Percentiles rank a stretch among this genome's conserved stretches.
phyloP scores from a whole-genome alignment of 495 filamentous ascomycete genomes.

The Alectoria sarmentosa region DNA sequence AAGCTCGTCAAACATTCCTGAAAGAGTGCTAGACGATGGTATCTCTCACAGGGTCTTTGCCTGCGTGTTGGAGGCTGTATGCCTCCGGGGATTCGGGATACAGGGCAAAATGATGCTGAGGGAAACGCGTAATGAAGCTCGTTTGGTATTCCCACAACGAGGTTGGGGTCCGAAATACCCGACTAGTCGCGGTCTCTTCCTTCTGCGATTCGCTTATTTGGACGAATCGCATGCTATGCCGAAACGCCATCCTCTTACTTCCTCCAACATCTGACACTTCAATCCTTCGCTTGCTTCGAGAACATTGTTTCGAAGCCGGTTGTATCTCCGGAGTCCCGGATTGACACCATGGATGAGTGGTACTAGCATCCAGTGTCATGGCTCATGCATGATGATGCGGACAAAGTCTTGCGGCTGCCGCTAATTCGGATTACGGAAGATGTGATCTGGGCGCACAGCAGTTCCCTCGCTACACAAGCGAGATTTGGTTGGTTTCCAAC shows the following conservation, averaged over 20 bases:
- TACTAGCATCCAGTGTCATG: background rate
- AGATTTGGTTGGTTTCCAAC: background rate
- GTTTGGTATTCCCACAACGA: slow-evolving; percentile 8
- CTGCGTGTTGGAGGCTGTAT: background rate
- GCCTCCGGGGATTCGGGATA: background rate
- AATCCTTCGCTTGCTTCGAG: slow-evolving; percentile 7
- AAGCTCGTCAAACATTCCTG: slow-evolving; percentile 18
- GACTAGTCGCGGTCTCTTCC: slow-evolving; percentile 4
- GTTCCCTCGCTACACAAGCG: background rate
- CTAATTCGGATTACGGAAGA: background rate
- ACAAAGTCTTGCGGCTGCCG: background rate
- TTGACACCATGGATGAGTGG: background rate
- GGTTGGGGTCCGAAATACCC: slow-evolving; percentile 15
- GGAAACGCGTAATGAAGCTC: slow-evolving; percentile 10
- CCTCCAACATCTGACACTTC: background rate
- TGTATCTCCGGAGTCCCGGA: background rate
- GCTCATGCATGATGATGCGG: background rate
- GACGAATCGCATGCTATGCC: background rate
- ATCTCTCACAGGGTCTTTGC: background rate
- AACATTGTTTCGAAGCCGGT: background rate
- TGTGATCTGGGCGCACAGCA: background rate
- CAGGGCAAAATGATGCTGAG: slow-evolving; percentile 6
- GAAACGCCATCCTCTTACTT: slow-evolving; percentile 5
- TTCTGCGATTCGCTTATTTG: slow-evolving; percentile 9
- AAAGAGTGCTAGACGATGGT: slow-evolving; percentile 12